Percentiles rank a stretch among this genome's conserved stretches.
These are phyloP conservation scores for Dryas octopetala DNA, from an alignment of 306 rosid species.

Conservation along the genomic window DNA sequence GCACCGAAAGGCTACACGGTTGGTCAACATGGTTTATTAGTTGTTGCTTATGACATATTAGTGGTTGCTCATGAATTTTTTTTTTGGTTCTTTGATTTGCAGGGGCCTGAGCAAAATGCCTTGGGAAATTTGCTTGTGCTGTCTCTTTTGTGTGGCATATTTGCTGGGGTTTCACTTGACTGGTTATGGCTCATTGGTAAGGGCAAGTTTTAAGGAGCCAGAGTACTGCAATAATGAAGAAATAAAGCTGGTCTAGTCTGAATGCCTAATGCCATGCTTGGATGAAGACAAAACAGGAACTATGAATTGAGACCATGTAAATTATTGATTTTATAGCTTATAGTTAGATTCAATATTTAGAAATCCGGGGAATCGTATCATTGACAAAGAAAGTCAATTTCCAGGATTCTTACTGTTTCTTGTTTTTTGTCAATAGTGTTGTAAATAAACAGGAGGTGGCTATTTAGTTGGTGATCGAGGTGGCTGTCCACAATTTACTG, in stretches of 20 bases:
- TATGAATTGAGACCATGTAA: background rate
- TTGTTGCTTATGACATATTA: background rate
- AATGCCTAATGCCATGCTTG: background rate
- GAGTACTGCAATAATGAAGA: background rate
- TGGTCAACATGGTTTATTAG: constrained; percentile 16
- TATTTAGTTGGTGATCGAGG: too few species aligned
- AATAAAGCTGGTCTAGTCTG: background rate
- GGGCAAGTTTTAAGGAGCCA: constrained; percentile 22
- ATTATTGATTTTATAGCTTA: background rate
- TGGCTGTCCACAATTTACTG: too few species aligned
- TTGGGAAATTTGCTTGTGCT: constrained; percentile 78
- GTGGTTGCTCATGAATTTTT: background rate
- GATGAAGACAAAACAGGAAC: background rate
- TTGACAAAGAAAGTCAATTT: background rate
- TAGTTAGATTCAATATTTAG: background rate
- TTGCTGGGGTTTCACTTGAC: constrained; percentile 66
- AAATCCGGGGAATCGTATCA: background rate
- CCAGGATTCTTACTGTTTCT: too few species aligned
- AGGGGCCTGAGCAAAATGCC: constrained; percentile 97
- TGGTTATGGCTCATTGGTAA: constrained; percentile 90
- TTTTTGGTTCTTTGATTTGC: constrained; percentile 10
- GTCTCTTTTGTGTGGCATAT: constrained; percentile 55
- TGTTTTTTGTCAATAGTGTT: too few species aligned
- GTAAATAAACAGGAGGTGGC: too few species aligned
- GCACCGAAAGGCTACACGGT: constrained; percentile 85